Evolutionary conservation across 2,329 filamentous ascomycete genomes (phyloP), one percentile per base, ranked within the genome.

Genomic region (Paraphoma sp.): DNA sequence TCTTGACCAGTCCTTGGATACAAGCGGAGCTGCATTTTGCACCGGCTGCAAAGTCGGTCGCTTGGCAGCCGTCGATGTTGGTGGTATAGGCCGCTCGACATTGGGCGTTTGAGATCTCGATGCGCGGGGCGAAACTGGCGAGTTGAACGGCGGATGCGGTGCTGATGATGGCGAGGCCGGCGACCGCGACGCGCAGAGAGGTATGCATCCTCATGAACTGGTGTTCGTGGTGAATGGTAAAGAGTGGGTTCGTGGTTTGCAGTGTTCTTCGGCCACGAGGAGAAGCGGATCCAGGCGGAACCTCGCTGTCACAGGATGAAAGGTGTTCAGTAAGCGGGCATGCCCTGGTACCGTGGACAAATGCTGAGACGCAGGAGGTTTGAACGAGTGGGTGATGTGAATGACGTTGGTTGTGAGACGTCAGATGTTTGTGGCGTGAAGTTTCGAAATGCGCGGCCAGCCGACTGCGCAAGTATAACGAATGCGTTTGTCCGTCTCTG

Each of bases 111-210:
- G 82, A 75, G 54, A 76, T 71, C 6, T 74, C 66, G 60, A 79
- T 72, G 38, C 74, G 72, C 17, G 80, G 80, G 1, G 73, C 74
- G 65, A 83, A 82, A 65, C 80, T 78, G 29, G 75, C 68, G 38
- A 83, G 78, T 18, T 76, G 75, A 41, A 81, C 77, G n/a, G 79
- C 59, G 42, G 69, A 63, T 28, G 64, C 59, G 28, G 69, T 53
- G 45, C 53, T 60, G 38, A 67, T 56, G 51, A 69, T 53, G 31
- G 65, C 51, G 23, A 76, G 63, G 46, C 52, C 58, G 46, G 68
- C 44, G 44, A 71, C 58, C 44, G 65, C 54, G 54, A 55, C 33
- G 33, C 62, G 59, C 38, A 63, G 47, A 46, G 62, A 60, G 40
- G 58, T 33, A 48, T 57, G 61, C 72, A 74, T 75, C 12, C 57